A percentile compares a stretch with the other conserved stretches of the same genome.
phyloP scores from a whole-genome alignment of 441 rosid genomes.

The Populus hybrid region DNA sequence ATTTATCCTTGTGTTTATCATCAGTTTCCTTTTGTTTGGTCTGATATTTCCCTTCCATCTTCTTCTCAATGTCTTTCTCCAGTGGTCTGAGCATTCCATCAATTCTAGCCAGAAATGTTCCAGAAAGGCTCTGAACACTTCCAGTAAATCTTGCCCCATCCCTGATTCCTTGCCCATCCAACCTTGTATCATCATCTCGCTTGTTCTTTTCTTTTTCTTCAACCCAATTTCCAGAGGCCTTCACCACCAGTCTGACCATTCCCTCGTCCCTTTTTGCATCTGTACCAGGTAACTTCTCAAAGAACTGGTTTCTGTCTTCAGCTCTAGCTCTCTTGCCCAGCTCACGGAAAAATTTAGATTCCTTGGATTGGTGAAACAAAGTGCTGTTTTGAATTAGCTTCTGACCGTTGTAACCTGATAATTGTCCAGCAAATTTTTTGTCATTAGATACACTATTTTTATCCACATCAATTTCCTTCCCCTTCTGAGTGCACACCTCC shows the following conservation, averaged over 20 bases:
- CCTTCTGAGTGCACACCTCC: neutral
- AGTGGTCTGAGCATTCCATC: slow-evolving; percentile 33
- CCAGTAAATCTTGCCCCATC: slow-evolving; percentile 29
- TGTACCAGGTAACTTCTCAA: slow-evolving; percentile 46
- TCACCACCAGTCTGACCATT: neutral
- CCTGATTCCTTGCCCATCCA: slow-evolving; percentile 30
- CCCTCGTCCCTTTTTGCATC: slow-evolving; percentile 4
- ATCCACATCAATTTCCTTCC: neutral
- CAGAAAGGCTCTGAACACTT: slow-evolving; percentile 25
- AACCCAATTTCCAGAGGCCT: slow-evolving; percentile 18
- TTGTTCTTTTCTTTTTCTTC: slow-evolving; percentile 32
- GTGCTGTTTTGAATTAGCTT: slow-evolving; percentile 28
- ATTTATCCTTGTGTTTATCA: slow-evolving; percentile 35
- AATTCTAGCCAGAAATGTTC: slow-evolving; percentile 35
- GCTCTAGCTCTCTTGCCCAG: slow-evolving; percentile 50
- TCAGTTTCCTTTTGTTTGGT: slow-evolving; percentile 35
- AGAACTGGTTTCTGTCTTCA: slow-evolving; percentile 37
- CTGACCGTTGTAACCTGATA: slow-evolving; percentile 21
- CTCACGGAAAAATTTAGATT: slow-evolving; percentile 44
- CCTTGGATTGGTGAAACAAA: slow-evolving; percentile 34
- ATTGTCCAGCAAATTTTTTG: slow-evolving; percentile 26
- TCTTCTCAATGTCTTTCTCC: slow-evolving; percentile 38
- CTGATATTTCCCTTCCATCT: slow-evolving; percentile 33
- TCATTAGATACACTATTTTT: slow-evolving; percentile 8
- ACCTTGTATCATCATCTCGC: slow-evolving; percentile 36